A percentile compares a stretch with the other conserved stretches of the same genome.
phyloP scores from a whole-genome alignment of 257 asterid species.

The Leonotis leonurus region DNA sequence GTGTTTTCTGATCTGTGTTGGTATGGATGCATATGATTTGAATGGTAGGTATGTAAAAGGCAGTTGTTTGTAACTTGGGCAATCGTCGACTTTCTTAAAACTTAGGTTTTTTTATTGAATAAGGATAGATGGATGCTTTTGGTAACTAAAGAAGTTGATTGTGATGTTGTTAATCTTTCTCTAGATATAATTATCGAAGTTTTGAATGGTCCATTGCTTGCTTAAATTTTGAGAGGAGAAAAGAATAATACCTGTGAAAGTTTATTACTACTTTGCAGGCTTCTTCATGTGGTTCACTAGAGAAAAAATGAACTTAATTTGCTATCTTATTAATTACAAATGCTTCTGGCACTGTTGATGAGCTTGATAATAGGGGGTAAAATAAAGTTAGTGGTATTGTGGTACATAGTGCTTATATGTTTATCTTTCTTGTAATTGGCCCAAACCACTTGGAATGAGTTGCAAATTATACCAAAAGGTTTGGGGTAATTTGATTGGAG shows the following conservation, averaged over 20 bases:
- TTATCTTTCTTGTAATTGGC: not conserved
- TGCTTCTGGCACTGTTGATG: not conserved
- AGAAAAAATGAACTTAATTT: slow-evolving; percentile 1
- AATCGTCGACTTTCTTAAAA: not conserved
- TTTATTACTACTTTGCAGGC: not conserved
- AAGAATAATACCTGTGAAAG: slow-evolving; percentile 2
- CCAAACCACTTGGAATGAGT: not conserved
- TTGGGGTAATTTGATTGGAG: not conserved
- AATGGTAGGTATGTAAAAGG: slow-evolving; percentile 2
- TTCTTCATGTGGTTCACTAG: slow-evolving; percentile 3
- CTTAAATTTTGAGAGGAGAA: not conserved
- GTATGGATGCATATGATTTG: slow-evolving; percentile 14
- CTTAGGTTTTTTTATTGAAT: slow-evolving; percentile 9
- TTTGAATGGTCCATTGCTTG: slow-evolving; percentile 1
- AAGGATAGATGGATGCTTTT: not conserved
- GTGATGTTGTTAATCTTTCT: not conserved
- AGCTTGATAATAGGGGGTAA: slow-evolving; percentile 13
- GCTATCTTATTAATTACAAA: not conserved
- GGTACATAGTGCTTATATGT: not conserved
- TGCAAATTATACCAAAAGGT: not conserved
- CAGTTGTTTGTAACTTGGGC: not conserved
- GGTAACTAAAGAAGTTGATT: slow-evolving; percentile 5
- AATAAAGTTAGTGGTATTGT: not conserved
- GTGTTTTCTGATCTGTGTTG: slow-evolving; percentile 17
- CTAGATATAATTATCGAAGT: not conserved